Evolutionary conservation across 2,329 filamentous ascomycete species (phyloP).

Genomic region (Triangularia setosa): DNA sequence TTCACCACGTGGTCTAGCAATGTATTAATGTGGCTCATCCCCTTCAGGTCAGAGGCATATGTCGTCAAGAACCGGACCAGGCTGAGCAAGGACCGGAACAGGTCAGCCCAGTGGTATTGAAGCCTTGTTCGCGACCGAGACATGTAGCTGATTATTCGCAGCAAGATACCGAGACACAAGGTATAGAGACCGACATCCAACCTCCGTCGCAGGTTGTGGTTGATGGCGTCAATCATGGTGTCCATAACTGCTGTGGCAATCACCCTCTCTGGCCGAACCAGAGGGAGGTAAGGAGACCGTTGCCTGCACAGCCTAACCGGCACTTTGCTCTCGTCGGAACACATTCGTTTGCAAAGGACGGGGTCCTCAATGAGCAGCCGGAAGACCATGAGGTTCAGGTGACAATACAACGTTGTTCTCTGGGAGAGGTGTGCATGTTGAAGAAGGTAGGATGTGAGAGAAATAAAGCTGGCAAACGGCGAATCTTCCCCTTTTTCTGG

Average conservation of each 20-base stretch:
- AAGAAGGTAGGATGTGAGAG: slow-evolving; percentile 84
- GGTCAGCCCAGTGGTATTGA: slow-evolving; percentile 88
- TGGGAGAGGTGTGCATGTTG: slow-evolving; percentile 86
- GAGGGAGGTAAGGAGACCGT: slow-evolving; percentile 76
- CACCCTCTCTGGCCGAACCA: slow-evolving; percentile 67
- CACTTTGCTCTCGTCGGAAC: slow-evolving; percentile 70
- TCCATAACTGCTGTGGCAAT: slow-evolving; percentile 77
- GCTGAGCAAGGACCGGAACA: slow-evolving; percentile 84
- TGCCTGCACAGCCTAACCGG: slow-evolving; percentile 83
- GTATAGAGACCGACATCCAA: slow-evolving; percentile 84
- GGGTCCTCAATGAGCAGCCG: slow-evolving; percentile 85
- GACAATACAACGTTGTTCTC: slow-evolving; percentile 75
- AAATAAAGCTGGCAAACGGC: slow-evolving; percentile 78
- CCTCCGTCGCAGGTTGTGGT: slow-evolving; percentile 83
- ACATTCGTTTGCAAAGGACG: slow-evolving; percentile 75
- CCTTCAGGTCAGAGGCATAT: slow-evolving; percentile 74
- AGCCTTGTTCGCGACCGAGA: slow-evolving; percentile 78
- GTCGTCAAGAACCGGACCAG: slow-evolving; percentile 87
- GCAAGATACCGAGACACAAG: slow-evolving; percentile 73
- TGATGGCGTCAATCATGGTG: slow-evolving; percentile 83
- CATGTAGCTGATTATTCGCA: slow-evolving; percentile 79
- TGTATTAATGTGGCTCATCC: slow-evolving; percentile 63
- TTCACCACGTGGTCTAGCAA: slow-evolving; percentile 77
- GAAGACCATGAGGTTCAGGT: slow-evolving; percentile 79
- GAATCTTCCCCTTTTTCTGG: slow-evolving; percentile 62